These are phyloP conservation scores for Metschnikowia similis DNA, from an alignment of 805 yeast species.

Conservation along the genomic window DNA sequence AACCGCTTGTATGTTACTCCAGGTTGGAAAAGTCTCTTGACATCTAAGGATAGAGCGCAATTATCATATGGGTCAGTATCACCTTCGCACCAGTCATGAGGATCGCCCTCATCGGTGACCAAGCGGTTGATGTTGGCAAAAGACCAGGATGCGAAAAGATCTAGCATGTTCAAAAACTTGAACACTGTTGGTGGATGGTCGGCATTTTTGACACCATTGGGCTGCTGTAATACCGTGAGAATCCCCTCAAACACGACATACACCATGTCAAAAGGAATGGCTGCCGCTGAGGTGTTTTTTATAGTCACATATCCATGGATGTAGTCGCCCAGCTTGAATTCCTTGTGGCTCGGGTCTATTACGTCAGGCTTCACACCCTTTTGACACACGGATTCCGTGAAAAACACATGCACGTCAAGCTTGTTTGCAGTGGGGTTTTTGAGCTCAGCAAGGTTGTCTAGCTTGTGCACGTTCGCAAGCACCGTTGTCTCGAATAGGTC, in stretches of 20 bases:
- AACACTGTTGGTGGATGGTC: conserved; percentile 26
- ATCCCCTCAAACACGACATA: conserved; percentile 42
- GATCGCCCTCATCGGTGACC: conserved; percentile 28
- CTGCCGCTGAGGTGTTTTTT: conserved; percentile 24
- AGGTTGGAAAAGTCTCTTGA: conserved; percentile 35
- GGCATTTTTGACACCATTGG: conserved; percentile 20
- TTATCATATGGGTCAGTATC: conserved; percentile 41
- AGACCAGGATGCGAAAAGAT: conserved; percentile 42
- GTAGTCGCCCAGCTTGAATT: conserved; percentile 39
- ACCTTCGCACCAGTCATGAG: conserved; percentile 42
- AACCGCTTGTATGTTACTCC: conserved; percentile 37
- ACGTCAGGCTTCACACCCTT: conserved; percentile 33
- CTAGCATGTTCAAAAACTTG: conserved; percentile 41
- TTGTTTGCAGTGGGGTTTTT: conserved; percentile 19
- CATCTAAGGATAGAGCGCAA: conserved; percentile 32
- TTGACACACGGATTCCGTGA: conserved; percentile 37
- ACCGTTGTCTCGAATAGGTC: conserved; percentile 38
- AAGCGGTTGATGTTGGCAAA: conserved; percentile 34
- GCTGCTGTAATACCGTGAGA: conserved; percentile 24
- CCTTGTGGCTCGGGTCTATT: conserved; percentile 29
- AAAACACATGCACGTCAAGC: conserved; percentile 30
- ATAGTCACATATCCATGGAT: conserved; percentile 42
- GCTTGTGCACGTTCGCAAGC: conserved; percentile 38
- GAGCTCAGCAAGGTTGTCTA: conserved; percentile 28
- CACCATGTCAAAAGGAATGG: conserved; percentile 41